These are phyloP conservation scores for Lentinula sp. DNA, from an alignment of 768 basidiomycete genomes.

Conservation along the genomic window DNA sequence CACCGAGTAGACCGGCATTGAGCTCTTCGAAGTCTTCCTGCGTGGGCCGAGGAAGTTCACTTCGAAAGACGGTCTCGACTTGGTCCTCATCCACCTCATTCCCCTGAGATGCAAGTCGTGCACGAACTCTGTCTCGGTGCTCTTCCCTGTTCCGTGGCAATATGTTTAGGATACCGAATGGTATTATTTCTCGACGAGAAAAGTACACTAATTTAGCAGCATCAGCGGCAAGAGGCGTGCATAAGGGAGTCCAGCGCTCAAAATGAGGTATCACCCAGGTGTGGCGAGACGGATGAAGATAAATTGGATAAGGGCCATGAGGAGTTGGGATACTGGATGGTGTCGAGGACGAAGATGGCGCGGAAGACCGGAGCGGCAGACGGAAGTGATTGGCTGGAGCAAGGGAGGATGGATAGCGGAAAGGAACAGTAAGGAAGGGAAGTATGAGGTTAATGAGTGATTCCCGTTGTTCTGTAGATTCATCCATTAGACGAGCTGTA, in stretches of 20 bases:
- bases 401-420: slow-evolving; percentile 49
- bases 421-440: slow-evolving; percentile 44
- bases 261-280: slow-evolving; percentile 26
- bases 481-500: slow-evolving; percentile 21
- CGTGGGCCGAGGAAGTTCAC: slow-evolving; percentile 26
- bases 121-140: slow-evolving; percentile 16
- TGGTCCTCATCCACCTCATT: background rate
- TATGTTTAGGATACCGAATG: slow-evolving; percentile 35
- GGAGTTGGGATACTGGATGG: slow-evolving; percentile 20
- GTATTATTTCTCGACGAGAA: slow-evolving; percentile 46
- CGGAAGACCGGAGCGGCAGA: slow-evolving; percentile 36
- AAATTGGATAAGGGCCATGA: slow-evolving; percentile 46
- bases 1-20: slow-evolving; percentile 36
- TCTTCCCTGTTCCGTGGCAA: slow-evolving; percentile 26
- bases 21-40: slow-evolving; percentile 57
- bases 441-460: slow-evolving; percentile 25
- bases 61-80: background rate
- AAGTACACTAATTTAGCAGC: slow-evolving; percentile 64
- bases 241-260: slow-evolving; percentile 19
- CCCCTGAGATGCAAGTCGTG: background rate
- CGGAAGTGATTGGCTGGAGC: slow-evolving; percentile 58
- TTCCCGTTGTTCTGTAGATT: slow-evolving; percentile 20
- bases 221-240: slow-evolving; percentile 40
- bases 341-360: background rate
- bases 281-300: slow-evolving; percentile 24